These are phyloP conservation scores for Umbellularia californica DNA, from an alignment of 164 flowering plant species.

Conservation along the genomic window DNA sequence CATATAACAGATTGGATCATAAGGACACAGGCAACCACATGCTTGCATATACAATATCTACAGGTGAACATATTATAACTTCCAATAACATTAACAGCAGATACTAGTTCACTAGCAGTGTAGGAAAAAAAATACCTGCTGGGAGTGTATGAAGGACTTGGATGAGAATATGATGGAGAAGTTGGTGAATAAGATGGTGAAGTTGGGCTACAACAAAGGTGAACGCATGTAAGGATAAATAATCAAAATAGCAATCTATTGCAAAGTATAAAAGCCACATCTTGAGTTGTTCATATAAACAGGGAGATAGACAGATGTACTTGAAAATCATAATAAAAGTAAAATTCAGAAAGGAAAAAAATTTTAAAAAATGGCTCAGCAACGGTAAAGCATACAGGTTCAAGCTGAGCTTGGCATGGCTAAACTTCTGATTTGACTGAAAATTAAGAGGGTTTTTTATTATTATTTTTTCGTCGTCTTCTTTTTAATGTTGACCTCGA, in stretches of 20 bases:
- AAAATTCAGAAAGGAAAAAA: not conserved
- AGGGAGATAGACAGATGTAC: no score
- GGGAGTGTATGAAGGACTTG: constrained; percentile 91
- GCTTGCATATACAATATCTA: no score
- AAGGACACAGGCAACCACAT: not conserved
- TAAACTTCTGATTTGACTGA: not conserved
- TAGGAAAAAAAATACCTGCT: constrained; percentile 57
- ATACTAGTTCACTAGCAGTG: not conserved
- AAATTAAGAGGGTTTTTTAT: not conserved
- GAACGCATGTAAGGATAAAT: not conserved
- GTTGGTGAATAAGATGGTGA: constrained; percentile 97
- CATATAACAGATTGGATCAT: not conserved
- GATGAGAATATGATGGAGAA: constrained; percentile 89
- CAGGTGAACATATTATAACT: no score
- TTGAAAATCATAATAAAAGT: not conserved
- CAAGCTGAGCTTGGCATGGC: not conserved
- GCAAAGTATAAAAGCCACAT: not conserved
- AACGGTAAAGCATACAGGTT: not conserved
- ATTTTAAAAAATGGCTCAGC: not conserved
- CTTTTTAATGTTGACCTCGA: not conserved
- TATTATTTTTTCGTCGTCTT: not conserved
- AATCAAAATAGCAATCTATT: not conserved
- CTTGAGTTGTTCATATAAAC: not conserved
- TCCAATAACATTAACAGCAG: not conserved
- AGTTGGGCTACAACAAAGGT: constrained; percentile 65